Percentiles rank a stretch among this genome's conserved stretches.
phyloP scores from a whole-genome alignment of 441 rosid species.

The Syzygium syzygioides region DNA sequence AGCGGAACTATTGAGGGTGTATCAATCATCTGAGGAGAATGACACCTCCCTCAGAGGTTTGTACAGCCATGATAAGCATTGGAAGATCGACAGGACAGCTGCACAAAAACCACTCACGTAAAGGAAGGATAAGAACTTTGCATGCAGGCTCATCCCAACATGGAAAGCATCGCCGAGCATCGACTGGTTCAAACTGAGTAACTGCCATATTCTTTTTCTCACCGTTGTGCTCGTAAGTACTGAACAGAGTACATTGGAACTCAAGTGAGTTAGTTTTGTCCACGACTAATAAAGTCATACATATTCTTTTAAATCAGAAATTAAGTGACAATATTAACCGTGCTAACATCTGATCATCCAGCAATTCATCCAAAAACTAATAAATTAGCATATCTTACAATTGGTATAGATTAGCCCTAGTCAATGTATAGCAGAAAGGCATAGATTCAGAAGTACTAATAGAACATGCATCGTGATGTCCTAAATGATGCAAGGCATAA shows the following conservation, averaged over 20 bases:
- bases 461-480: background rate
- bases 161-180: slow-evolving; percentile 92
- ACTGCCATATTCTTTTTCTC: slow-evolving; percentile 97
- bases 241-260: slow-evolving; percentile 13
- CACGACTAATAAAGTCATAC: background rate
- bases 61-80: background rate
- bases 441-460: background rate
- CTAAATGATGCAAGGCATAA: background rate
- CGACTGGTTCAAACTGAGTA: slow-evolving; percentile 93
- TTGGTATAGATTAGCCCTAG: background rate
- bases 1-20: background rate
- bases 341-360: background rate
- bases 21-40: background rate
- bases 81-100: background rate
- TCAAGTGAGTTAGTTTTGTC: background rate
- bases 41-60: background rate
- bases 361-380: background rate
- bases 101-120: background rate
- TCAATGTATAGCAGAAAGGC: background rate
- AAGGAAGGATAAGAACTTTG: slow-evolving; percentile 45
- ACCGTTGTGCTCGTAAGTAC: slow-evolving; percentile 65
- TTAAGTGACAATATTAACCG: background rate
- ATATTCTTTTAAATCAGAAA: background rate
- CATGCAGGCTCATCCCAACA: slow-evolving; percentile 99
- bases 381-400: background rate